Conservation (phyloP, 2,329 filamentous ascomycete genomes). For the Aspergillus jensenii region DNA sequence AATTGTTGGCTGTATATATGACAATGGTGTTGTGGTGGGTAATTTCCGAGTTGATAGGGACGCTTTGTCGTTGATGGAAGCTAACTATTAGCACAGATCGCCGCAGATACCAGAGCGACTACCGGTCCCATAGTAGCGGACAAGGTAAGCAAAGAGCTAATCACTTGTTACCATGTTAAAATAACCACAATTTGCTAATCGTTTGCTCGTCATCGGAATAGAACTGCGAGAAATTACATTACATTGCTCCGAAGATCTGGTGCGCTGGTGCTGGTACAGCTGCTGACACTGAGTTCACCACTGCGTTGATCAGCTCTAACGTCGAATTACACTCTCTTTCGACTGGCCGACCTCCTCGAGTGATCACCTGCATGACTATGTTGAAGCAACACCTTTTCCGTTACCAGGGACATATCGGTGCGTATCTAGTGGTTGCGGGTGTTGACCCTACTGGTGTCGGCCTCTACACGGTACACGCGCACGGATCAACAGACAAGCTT, state of each 20-base stretch:
- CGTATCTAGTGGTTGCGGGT: slow-evolving; percentile 94
- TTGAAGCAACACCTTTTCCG: slow-evolving; percentile 99
- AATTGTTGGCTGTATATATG: slow-evolving; percentile 95
- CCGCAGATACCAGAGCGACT: slow-evolving; percentile 95
- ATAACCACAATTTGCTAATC: not conserved
- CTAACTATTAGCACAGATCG: slow-evolving; percentile 63
- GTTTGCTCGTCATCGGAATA: slow-evolving; percentile 26
- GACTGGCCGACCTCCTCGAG: slow-evolving; percentile 92
- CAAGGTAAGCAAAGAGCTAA: slow-evolving; percentile 59
- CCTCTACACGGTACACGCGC: slow-evolving; percentile 96
- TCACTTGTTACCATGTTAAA: not conserved
- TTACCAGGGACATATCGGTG: slow-evolving; percentile 96
- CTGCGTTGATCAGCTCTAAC: slow-evolving; percentile 96
- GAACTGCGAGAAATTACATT: slow-evolving; percentile 99
- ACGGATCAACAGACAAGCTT: slow-evolving; percentile 97
- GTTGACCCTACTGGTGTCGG: slow-evolving; percentile 94
- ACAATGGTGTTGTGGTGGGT: slow-evolving; percentile 90
- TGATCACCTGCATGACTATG: slow-evolving; percentile 99
- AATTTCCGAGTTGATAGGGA: not conserved
- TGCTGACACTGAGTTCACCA: slow-evolving; percentile 98
- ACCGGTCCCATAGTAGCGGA: slow-evolving; percentile 98
- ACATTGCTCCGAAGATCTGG: slow-evolving; percentile 98
- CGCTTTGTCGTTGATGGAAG: slow-evolving; percentile 8
- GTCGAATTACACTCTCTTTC: slow-evolving; percentile 96
- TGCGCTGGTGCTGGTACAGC: slow-evolving; percentile 97